phyloP scores from a whole-genome alignment of 148 eudicot species.

The Rhododendron simsii region DNA sequence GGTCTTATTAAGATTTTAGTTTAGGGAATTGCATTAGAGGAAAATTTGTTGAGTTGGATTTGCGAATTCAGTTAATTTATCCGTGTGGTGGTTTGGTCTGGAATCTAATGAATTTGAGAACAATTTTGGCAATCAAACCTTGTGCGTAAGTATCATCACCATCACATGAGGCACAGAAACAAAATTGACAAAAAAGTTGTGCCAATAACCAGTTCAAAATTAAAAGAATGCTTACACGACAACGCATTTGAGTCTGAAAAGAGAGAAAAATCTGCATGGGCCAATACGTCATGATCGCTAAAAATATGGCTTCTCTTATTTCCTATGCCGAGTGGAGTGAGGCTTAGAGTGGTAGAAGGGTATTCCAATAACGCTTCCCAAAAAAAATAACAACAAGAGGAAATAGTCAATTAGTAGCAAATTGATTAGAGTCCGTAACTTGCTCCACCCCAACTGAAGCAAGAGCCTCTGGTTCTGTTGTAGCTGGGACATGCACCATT shows the following conservation, averaged over 20 bases:
- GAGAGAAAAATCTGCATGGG: background rate
- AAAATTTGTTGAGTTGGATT: too few species aligned
- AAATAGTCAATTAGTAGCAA: background rate
- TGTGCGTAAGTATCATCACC: background rate
- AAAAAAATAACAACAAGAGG: background rate
- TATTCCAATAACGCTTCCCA: background rate
- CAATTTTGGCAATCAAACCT: too few species aligned
- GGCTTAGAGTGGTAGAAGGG: background rate
- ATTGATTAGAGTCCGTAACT: slow-evolving; percentile 11
- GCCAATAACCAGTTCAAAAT: background rate
- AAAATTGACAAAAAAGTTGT: background rate
- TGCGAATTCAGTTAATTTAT: too few species aligned
- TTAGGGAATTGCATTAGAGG: too few species aligned
- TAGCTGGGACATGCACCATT: too few species aligned
- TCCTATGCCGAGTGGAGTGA: background rate
- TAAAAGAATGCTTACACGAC: background rate
- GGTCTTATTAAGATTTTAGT: too few species aligned
- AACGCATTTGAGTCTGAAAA: background rate
- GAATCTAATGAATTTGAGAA: too few species aligned
- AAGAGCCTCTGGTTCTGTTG: too few species aligned
- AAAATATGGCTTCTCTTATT: background rate
- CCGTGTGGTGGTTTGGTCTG: too few species aligned
- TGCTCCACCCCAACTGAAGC: background rate
- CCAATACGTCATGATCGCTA: background rate
- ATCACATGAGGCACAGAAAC: background rate